A percentile compares a stretch with the other conserved stretches of the same genome.
Conservation (phyloP, 148 eudicot genomes). For the Chenopodium suecicum region DNA sequence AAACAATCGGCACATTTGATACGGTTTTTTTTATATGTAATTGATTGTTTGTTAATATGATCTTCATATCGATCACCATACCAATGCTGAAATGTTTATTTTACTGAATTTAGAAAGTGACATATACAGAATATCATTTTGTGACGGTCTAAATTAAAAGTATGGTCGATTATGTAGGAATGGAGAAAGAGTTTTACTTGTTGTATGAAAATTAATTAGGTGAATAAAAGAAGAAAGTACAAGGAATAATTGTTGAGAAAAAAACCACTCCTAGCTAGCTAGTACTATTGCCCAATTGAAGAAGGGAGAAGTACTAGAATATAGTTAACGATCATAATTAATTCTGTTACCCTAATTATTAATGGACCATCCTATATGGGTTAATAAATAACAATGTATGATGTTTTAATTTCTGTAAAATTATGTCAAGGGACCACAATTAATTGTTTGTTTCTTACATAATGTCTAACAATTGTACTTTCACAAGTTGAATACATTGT, state of each 20-base stretch:
- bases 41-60: too few relatives aligned
- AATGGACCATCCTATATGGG: neutral
- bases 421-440: constrained; percentile 3
- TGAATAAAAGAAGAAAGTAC: constrained; percentile 18
- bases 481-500: neutral
- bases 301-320: constrained; percentile 6
- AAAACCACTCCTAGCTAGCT: neutral
- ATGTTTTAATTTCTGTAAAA: neutral
- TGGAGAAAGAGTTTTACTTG: neutral
- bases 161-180: neutral
- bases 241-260: constrained; percentile 20
- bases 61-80: too few relatives aligned
- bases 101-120: too few relatives aligned
- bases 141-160: too few relatives aligned
- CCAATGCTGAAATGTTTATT: too few relatives aligned
- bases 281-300: constrained; percentile 22
- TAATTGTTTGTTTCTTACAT: neutral
- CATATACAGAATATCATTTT: too few relatives aligned
- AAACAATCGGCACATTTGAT: neutral
- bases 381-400: neutral
- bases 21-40: too few relatives aligned
- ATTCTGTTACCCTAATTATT: constrained; percentile 3
- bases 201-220: neutral
- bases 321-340: neutral
- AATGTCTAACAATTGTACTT: neutral